phyloP scores from a whole-genome alignment of 2,329 filamentous ascomycete genomes.

The Eutypella sp. region DNA sequence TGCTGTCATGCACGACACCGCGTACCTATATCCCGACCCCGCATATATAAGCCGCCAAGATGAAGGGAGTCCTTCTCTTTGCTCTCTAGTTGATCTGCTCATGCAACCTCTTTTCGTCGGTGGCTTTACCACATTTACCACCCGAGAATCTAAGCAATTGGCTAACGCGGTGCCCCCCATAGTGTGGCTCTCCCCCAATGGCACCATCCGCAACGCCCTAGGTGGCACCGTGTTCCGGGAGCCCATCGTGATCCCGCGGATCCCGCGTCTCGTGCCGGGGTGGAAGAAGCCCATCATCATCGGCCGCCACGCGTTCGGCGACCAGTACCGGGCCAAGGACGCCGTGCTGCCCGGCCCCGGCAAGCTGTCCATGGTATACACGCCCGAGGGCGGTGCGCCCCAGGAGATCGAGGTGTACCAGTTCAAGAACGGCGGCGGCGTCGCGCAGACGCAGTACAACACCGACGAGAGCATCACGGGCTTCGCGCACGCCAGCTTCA shows the following conservation, averaged over 20 bases:
- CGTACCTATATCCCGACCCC: no score
- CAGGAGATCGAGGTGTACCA: slow-evolving; percentile 86
- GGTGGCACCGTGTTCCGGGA: slow-evolving; percentile 98
- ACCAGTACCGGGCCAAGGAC: slow-evolving; percentile 98
- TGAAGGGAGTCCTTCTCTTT: slow-evolving; percentile 1
- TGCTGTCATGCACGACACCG: no score
- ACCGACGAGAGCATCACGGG: slow-evolving; percentile 91
- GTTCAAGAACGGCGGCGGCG: slow-evolving; percentile 80
- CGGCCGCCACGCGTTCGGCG: slow-evolving; percentile 94
- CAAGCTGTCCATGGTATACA: slow-evolving; percentile 92
- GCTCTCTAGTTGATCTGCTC: neutral
- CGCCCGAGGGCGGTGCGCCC: slow-evolving; percentile 74
- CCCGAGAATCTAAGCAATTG: no score
- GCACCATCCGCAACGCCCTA: slow-evolving; percentile 70
- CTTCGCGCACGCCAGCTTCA: slow-evolving; percentile 95
- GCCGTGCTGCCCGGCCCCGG: slow-evolving; percentile 75
- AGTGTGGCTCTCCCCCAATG: slow-evolving; percentile 99
- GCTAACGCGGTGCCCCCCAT: slow-evolving; percentile 9
- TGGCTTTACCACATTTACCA: no score
- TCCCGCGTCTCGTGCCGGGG: slow-evolving; percentile 89
- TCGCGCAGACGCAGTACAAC: slow-evolving; percentile 97
- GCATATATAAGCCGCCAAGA: slow-evolving; percentile 5
- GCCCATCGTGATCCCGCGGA: slow-evolving; percentile 91
- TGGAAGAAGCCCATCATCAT: slow-evolving; percentile 99
- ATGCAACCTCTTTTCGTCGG: no score